Percentiles rank a stretch among this genome's conserved stretches.
phyloP scores from a whole-genome alignment of 208 protist species.

The Leishmania turanica region DNA sequence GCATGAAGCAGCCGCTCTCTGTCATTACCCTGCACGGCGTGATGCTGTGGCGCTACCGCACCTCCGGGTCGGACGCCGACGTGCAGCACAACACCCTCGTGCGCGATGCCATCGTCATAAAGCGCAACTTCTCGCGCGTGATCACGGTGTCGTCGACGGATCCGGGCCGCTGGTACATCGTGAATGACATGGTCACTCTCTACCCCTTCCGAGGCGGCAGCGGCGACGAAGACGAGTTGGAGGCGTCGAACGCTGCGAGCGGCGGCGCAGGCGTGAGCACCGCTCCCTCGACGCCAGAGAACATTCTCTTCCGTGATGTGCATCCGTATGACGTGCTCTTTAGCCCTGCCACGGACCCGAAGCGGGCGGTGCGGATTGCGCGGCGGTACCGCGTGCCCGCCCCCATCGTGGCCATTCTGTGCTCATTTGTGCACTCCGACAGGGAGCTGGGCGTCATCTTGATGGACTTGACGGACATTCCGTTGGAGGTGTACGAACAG shows the following conservation, averaged over 20 bases:
- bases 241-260: background rate
- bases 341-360: constrained; percentile 56
- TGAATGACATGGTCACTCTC: constrained; percentile 85
- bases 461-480: constrained; percentile 63
- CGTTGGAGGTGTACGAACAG: constrained; percentile 67
- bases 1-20: constrained; percentile 69
- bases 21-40: constrained; percentile 83
- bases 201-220: constrained; percentile 52
- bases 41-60: constrained; percentile 74
- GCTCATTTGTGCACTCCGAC: constrained; percentile 51
- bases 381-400: constrained; percentile 63
- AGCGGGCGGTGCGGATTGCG: constrained; percentile 42
- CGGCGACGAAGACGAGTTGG: constrained; percentile 6
- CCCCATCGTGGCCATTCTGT: constrained; percentile 60
- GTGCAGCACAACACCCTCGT: constrained; percentile 17
- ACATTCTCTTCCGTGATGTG: constrained; percentile 52
- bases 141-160: constrained; percentile 50
- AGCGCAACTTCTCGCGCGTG: constrained; percentile 79
- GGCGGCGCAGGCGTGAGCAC: background rate
- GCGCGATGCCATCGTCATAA: constrained; percentile 52
- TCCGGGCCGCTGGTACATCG: constrained; percentile 65
- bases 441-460: constrained; percentile 65
- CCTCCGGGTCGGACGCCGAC: constrained; percentile 26
- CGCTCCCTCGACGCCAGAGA: constrained; percentile 16
- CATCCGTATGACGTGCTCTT: constrained; percentile 71